Evolutionary conservation across 2,329 filamentous ascomycete species (phyloP), one percentile per base, ranked within the genome.

Genomic region (Alternaria ventricosa): DNA sequence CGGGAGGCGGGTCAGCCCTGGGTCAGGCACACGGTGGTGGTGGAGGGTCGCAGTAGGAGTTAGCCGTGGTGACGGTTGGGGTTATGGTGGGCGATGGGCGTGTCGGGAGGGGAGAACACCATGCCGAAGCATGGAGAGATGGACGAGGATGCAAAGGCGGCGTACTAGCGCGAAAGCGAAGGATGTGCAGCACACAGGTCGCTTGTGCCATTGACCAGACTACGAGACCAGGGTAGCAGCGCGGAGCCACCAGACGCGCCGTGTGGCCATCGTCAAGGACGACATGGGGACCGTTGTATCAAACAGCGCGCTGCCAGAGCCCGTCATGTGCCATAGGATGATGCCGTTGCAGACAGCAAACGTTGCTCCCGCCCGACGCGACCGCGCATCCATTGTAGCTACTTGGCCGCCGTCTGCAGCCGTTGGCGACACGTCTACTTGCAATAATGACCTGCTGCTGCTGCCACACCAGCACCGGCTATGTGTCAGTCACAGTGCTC

Each of bases 151-250:
- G 56, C 49, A 61, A 63, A 62, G 65, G 61, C 62, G 67, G 66
- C 64, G 47, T 59, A 54, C 54, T 61, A 58, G 55, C 55, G 59
- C 46, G 50, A 67, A 68, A 63, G 67, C 64, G 67, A 67, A 58
- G 70, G 65, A 66, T 57, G 61, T 54, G 66, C 64, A 57, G 59
- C 67, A 58, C 60, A 51, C 57, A 36, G 45, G 49, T 74, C 72
- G 71, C 72, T 75, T 72, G 69, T 71, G 75, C 71, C 66, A 60
- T 51, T 11, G 13, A 68, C 69, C 73, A 72, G 69, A 56, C 60
- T 67, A 27, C 73, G 63, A 68, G 65, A 64, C 57, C 51, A 59
- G 69, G 74, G 69, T 45, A 55, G 57, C 27, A 49, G 27, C 33
- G 53, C 33, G 53, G 54, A 57, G 66, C 63, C 66, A 49, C 54